These are phyloP conservation scores for Pharus latifolius DNA, from an alignment of 176 grass and related monocot genomes.

Conservation along the genomic window DNA sequence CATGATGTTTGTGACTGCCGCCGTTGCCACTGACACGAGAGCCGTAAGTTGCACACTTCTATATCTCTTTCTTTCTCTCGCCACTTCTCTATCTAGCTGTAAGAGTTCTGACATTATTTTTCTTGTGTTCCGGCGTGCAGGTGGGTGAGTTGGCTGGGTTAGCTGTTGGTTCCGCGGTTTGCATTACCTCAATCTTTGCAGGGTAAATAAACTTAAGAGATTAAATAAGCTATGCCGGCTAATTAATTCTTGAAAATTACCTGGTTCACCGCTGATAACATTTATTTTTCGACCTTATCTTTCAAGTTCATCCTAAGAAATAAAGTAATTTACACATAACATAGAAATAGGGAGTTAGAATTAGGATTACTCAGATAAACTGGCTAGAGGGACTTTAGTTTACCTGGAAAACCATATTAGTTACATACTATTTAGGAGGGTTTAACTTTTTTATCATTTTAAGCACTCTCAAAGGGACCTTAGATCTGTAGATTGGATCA, in stretches of 20 bases:
- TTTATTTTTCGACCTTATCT: no score
- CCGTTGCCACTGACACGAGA: conserved; percentile 84
- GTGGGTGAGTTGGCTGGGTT: conserved; percentile 94
- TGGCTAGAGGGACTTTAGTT: no score
- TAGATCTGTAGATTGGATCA: no score
- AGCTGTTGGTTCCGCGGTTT: conserved; percentile 87
- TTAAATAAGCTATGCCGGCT: not conserved
- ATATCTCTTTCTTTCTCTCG: not conserved
- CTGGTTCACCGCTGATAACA: no score
- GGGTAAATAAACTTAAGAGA: conserved; percentile 54
- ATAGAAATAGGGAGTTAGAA: no score
- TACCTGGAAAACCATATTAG: no score
- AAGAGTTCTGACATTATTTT: not conserved
- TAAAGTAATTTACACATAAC: no score
- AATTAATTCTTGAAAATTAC: not conserved
- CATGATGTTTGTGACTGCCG: conserved; percentile 98
- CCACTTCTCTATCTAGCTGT: not conserved
- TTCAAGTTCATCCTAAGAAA: no score
- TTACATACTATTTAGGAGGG: no score
- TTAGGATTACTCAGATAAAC: no score
- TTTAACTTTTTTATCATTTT: no score
- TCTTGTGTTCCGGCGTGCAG: conserved; percentile 28
- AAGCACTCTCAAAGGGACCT: no score
- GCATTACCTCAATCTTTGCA: conserved; percentile 97
- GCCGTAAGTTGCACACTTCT: conserved; percentile 13